These are phyloP conservation scores for Penicillium corylophilum DNA, from an alignment of 2,329 filamentous ascomycete species.

Conservation along the genomic window DNA sequence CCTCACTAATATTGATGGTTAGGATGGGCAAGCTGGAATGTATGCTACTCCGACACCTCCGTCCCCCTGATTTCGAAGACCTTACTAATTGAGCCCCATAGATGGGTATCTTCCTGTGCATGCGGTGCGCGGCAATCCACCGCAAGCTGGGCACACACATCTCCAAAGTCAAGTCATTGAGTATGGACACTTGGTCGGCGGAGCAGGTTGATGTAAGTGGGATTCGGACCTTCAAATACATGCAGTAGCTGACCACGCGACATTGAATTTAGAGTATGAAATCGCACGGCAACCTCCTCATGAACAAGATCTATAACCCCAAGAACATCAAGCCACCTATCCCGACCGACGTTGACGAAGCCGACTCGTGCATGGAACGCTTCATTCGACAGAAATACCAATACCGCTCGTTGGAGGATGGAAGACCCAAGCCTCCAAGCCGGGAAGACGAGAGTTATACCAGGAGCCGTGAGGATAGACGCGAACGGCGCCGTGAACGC, in stretches of 20 bases:
- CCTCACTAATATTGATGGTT: conserved; percentile 4
- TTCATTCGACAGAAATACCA: conserved; percentile 96
- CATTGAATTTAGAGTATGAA: conserved; percentile 74
- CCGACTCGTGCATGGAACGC: conserved; percentile 89
- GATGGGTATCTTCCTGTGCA: conserved; percentile 94
- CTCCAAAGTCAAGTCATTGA: conserved; percentile 97
- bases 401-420: conserved; percentile 56
- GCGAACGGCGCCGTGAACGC: conserved; percentile 1
- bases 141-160: conserved; percentile 97
- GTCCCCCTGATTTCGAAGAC: not conserved
- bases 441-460: conserved; percentile 59
- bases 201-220: conserved; percentile 88
- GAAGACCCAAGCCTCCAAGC: conserved; percentile 46
- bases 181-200: conserved; percentile 95
- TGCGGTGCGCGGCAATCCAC: conserved; percentile 94
- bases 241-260: conserved; percentile 73
- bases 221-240: not conserved
- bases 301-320: conserved; percentile 88
- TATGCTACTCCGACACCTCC: conserved; percentile 50
- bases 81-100: conserved; percentile 40
- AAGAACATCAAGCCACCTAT: conserved; percentile 78
- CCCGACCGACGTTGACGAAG: conserved; percentile 87
- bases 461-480: conserved; percentile 17
- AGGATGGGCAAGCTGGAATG: conserved; percentile 95
- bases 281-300: conserved; percentile 78